These are phyloP conservation scores for Talaromyces islandicus DNA, from an alignment of 2,329 filamentous ascomycete species.

Conservation along the genomic window DNA sequence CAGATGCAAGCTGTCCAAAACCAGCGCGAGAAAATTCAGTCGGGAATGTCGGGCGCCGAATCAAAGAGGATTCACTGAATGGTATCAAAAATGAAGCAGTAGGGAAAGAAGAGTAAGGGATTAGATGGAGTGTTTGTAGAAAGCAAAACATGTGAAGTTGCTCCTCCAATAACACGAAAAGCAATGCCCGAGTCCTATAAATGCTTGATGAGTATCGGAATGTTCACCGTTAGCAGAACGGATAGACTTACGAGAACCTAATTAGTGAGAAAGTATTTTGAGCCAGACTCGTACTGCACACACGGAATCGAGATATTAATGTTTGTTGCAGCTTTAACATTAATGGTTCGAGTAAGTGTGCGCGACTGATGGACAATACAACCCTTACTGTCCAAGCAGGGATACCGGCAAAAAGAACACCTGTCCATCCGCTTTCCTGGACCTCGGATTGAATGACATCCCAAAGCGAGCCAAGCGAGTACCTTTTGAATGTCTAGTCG, in stretches of 20 bases:
- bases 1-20: slow-evolving; percentile 19
- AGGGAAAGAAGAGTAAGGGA: slow-evolving; percentile 28
- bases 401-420: slow-evolving; percentile 38
- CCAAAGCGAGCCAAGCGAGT: slow-evolving; percentile 30
- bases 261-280: not conserved
- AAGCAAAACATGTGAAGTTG: slow-evolving; percentile 39
- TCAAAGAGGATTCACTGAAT: slow-evolving; percentile 28
- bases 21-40: slow-evolving; percentile 20
- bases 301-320: not conserved
- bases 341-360: slow-evolving; percentile 30
- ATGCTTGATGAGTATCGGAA: slow-evolving; percentile 11
- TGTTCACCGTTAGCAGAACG: not conserved
- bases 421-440: slow-evolving; percentile 24
- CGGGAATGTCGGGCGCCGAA: slow-evolving; percentile 27
- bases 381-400: slow-evolving; percentile 34
- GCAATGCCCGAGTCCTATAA: slow-evolving; percentile 26
- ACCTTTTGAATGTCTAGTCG: slow-evolving; percentile 32
- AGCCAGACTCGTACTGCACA: slow-evolving; percentile 15
- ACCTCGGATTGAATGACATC: slow-evolving; percentile 33
- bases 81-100: slow-evolving; percentile 29
- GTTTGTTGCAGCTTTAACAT: slow-evolving; percentile 24
- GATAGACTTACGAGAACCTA: slow-evolving; percentile 5
- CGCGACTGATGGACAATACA: slow-evolving; percentile 31
- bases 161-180: slow-evolving; percentile 31
- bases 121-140: slow-evolving; percentile 36